Percentiles rank a stretch among this genome's conserved stretches.
Conservation (phyloP, 1,284 basidiomycete species). For the Heliocybe sulcata region DNA sequence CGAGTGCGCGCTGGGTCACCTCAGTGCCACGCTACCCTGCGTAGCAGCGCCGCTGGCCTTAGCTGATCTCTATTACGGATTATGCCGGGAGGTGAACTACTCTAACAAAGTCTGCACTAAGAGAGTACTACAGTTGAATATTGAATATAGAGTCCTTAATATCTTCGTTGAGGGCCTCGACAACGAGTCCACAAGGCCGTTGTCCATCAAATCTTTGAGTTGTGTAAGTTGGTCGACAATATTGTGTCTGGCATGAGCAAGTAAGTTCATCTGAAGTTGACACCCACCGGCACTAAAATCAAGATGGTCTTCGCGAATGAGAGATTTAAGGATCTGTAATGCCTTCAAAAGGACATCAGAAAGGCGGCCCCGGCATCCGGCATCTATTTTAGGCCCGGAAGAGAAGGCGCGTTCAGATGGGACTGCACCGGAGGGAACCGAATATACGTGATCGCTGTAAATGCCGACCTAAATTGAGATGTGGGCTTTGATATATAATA, state of each 20-base stretch:
- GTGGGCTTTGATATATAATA: too few relatives aligned
- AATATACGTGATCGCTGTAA: too few relatives aligned
- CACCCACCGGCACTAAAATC: too few relatives aligned
- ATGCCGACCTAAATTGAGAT: too few relatives aligned
- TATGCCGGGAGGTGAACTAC: neutral
- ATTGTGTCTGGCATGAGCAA: neutral
- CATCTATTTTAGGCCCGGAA: constrained; percentile 7
- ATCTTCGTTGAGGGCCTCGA: too few relatives aligned
- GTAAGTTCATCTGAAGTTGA: neutral
- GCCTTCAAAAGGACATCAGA: constrained; percentile 7
- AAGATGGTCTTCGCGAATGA: neutral
- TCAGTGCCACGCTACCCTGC: too few relatives aligned
- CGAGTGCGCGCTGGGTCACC: too few relatives aligned
- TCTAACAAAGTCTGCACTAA: too few relatives aligned
- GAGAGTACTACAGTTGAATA: constrained; percentile 13
- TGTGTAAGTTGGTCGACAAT: neutral
- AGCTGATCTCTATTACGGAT: too few relatives aligned
- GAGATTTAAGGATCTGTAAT: constrained; percentile 11
- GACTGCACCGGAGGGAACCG: too few relatives aligned
- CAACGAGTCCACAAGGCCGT: neutral
- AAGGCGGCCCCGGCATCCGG: constrained; percentile 3
- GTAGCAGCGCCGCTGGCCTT: too few relatives aligned
- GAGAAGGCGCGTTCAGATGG: constrained; percentile 12
- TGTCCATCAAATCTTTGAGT: neutral
- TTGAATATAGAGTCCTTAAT: neutral